phyloP scores from a whole-genome alignment of 2,329 filamentous ascomycete species.

The Chrysoporthe puriensis region DNA sequence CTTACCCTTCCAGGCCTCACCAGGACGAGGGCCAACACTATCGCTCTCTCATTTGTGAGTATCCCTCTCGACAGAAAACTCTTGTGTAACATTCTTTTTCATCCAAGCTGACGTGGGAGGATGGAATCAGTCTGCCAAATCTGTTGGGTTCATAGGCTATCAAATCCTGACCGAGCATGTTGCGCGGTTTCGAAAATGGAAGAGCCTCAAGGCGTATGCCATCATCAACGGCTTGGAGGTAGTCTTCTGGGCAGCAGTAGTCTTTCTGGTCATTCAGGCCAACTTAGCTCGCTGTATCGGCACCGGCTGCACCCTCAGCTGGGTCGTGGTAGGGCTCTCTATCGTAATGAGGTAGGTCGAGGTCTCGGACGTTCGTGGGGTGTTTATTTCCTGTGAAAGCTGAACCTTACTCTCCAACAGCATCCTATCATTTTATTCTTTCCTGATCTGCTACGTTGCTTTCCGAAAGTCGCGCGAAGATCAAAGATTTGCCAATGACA shows the following conservation, averaged over 20 bases:
- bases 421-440: neutral
- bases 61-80: too few relatives aligned
- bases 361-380: neutral
- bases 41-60: slow-evolving; percentile 32
- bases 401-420: neutral
- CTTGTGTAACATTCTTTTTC: neutral
- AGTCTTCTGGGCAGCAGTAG: slow-evolving; percentile 16
- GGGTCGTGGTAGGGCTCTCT: slow-evolving; percentile 10
- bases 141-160: slow-evolving; percentile 17
- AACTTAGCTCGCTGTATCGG: slow-evolving; percentile 3
- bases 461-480: slow-evolving; percentile 1
- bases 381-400: neutral
- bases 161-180: slow-evolving; percentile 15
- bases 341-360: slow-evolving; percentile 9
- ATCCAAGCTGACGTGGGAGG: neutral
- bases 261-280: slow-evolving; percentile 4
- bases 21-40: slow-evolving; percentile 27
- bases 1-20: slow-evolving; percentile 20
- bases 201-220: slow-evolving; percentile 12
- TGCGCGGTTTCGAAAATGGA: neutral
- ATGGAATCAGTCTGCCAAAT: slow-evolving; percentile 31
- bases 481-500: neutral
- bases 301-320: slow-evolving; percentile 8
- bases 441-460: slow-evolving; percentile 6
- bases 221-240: slow-evolving; percentile 16